Conservation (phyloP, 2,329 filamentous ascomycete species). For the Exserohilum turcica region DNA sequence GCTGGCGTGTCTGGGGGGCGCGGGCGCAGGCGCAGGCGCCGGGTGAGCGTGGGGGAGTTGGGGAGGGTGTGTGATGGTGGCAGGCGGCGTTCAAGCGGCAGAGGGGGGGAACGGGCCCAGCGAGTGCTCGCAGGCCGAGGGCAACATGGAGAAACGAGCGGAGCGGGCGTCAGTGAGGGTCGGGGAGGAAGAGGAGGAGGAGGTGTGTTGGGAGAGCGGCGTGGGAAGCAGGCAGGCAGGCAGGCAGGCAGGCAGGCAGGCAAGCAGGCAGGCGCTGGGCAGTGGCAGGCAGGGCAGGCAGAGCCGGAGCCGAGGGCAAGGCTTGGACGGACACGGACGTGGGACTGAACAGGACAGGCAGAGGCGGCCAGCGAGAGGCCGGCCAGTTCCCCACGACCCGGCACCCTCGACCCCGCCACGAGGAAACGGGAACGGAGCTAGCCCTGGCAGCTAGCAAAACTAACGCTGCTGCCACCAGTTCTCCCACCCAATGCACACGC, state of each 20-base stretch:
- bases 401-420: constrained; percentile 17
- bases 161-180: not conserved
- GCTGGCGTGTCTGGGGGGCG: constrained; percentile 14
- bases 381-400: constrained; percentile 15
- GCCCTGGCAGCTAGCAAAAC: too few relatives aligned
- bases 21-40: constrained; percentile 20
- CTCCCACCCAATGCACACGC: constrained; percentile 1
- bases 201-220: not conserved
- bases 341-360: not conserved
- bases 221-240: not conserved
- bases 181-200: too few relatives aligned
- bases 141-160: constrained; percentile 18
- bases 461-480: constrained; percentile 10
- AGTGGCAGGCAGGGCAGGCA: constrained; percentile 8
- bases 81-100: constrained; percentile 13
- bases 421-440: constrained; percentile 11
- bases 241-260: constrained; percentile 8
- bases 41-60: too few relatives aligned
- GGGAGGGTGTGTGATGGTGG: too few relatives aligned
- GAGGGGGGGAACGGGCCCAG: constrained; percentile 17
- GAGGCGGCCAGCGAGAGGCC: constrained; percentile 1
- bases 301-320: constrained; percentile 20
- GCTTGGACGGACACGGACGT: not conserved
- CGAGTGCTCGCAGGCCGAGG: constrained; percentile 1
- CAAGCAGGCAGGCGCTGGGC: constrained; percentile 6